Conservation (phyloP, 148 eudicot genomes). For the Camellia lanceoleosa region DNA sequence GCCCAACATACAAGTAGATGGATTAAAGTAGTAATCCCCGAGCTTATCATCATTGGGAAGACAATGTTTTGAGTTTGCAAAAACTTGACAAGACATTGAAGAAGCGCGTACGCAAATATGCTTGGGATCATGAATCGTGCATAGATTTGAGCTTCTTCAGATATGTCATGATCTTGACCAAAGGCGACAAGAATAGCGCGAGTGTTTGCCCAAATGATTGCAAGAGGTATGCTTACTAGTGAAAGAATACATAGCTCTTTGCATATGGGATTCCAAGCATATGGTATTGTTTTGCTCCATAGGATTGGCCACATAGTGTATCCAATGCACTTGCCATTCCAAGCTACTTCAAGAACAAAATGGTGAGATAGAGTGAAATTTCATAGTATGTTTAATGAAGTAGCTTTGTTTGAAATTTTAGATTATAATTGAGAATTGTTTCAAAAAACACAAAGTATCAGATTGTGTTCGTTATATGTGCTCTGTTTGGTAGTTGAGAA, state of each 20-base stretch:
- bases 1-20: constrained; percentile 54
- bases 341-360: constrained; percentile 27
- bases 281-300: constrained; percentile 61
- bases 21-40: constrained; percentile 45
- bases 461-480: too few species aligned
- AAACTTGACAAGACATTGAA: constrained; percentile 64
- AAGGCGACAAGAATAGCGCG: constrained; percentile 39
- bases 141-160: constrained; percentile 45
- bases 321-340: constrained; percentile 73
- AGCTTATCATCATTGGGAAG: constrained; percentile 57
- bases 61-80: constrained; percentile 61
- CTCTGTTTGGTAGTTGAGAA: background rate
- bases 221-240: constrained; percentile 50
- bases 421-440: too few species aligned
- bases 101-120: constrained; percentile 49
- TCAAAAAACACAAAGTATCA: too few species aligned
- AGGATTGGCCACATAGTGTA: constrained; percentile 65
- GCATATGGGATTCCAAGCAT: constrained; percentile 64
- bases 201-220: constrained; percentile 53
- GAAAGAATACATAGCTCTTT: constrained; percentile 51
- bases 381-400: background rate
- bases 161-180: constrained; percentile 56
- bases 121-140: constrained; percentile 57
- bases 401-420: background rate
- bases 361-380: background rate